phyloP scores from a whole-genome alignment of 495 filamentous ascomycete species.

The Lasiosphaeria miniovina region DNA sequence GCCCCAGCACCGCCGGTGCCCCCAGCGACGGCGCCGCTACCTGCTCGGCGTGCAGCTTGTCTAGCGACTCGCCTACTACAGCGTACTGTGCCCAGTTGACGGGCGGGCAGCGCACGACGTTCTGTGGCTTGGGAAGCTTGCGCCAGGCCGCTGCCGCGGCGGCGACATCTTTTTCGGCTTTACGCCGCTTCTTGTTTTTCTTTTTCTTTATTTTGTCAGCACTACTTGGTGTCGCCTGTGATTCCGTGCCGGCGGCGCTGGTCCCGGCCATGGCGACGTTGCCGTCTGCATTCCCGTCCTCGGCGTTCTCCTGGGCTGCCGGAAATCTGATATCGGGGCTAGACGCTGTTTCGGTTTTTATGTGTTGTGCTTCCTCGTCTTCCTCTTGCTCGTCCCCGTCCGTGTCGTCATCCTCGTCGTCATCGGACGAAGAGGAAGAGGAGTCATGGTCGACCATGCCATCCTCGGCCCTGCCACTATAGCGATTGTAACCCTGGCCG shows the following conservation, averaged over 20 bases:
- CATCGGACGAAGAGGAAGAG: constrained; percentile 15
- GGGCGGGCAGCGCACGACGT: constrained; percentile 75
- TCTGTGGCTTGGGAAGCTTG: constrained; percentile 73
- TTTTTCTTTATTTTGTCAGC: background rate
- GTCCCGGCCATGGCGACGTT: constrained; percentile 3
- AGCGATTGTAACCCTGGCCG: constrained; percentile 16
- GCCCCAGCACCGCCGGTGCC: constrained; percentile 40
- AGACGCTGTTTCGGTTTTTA: background rate
- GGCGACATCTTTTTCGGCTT: constrained; percentile 3
- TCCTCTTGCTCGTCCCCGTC: constrained; percentile 10
- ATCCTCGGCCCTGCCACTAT: constrained; percentile 16
- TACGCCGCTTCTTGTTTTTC: constrained; percentile 2
- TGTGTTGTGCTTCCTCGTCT: background rate
- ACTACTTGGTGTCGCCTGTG: background rate
- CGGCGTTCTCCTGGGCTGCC: background rate
- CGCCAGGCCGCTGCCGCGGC: constrained; percentile 24
- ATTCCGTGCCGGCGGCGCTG: background rate
- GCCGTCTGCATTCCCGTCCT: background rate
- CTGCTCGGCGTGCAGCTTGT: constrained; percentile 81
- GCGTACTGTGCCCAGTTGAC: constrained; percentile 92
- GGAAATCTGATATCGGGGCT: constrained; percentile 3
- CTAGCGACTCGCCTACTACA: constrained; percentile 73
- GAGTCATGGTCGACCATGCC: constrained; percentile 40
- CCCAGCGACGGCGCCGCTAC: constrained; percentile 58
- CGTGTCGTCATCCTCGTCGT: constrained; percentile 21